Evolutionary conservation across 768 basidiomycete genomes (phyloP), one percentile per base, ranked within the genome.

Genomic region (Lentinula lateritia): DNA sequence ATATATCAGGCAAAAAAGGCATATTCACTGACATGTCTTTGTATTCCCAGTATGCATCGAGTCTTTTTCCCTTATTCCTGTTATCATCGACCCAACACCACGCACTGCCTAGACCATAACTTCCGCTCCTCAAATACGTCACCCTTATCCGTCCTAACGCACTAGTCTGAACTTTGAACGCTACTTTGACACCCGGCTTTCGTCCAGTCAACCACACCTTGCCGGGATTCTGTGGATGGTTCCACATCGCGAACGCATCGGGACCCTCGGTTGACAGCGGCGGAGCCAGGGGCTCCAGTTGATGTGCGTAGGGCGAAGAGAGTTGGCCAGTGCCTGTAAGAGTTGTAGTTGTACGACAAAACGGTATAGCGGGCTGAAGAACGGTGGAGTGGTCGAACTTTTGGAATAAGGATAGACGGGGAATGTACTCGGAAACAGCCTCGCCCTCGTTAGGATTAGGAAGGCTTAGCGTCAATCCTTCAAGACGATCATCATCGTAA

Each of bases 201-300:
- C 55, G 8, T 7, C 39, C 55, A 10, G 55, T 56, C 28, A 56
- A 43, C 55, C 55, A 56, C 12, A 56, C 55, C 55, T 56, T 56
- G 20, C 41, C 55, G 9, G 55, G 55, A 13, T 39, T 56, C 20
- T 38, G 16, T 15, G 55, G 55, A 56, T 56, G 55, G 18, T 3
- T 12, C 55, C 55, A 56, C 18, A 41, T n/a, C 12, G 13, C 23
- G 15, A 56, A 56, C 41, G 39, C 55, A 32, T 56, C 55, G 6
- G 38, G 38, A 23, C 55, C 55, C 6, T 56, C 55, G 13, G 55
- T 56, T 5, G 55, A 56, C 41, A 56, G 28, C 3, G 55, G 55
- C 0, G 55, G 35, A 16, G 55, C 39, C 20, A 56, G 3, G 6
- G 46, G 18, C 20, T 48, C 46, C 0, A 48, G 46, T 13, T 18